Evolutionary conservation across 805 yeast species (phyloP), one percentile per base, ranked within the genome.

Genomic region (Candida glaebosa): DNA sequence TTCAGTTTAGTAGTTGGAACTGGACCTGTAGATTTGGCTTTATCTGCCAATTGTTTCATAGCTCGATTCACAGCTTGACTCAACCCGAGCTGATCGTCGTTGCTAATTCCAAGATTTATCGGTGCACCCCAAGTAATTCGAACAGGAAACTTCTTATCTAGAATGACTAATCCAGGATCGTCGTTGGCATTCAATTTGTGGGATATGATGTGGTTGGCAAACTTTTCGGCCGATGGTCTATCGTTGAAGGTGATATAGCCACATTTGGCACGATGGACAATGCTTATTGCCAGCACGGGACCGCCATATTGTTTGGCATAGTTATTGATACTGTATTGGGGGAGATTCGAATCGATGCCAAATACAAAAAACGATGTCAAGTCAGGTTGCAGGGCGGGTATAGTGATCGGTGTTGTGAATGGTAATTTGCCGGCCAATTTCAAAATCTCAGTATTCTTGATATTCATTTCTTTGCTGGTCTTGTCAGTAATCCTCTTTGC

Each of bases 361-460:
- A 82, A 86, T 15, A 89, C 54, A 56, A 89, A 88, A 40, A 88
- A 75, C 0, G 89, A 74, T 39, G 69, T 73, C n/a, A 77, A 53
- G 0, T 59, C 51, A 3, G 54, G 44, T 39, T 74, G 73, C 25
- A 61, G 61, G 0, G 82, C 67, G 0, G 67, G 60, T 2, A 45
- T 18, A 4, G 41, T 50, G 7, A 82, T 55, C n/a, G 74, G 69
- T 1, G 85, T 87, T 32, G 78, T 78, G 43, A 85, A 72, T 0
- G 96, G 95, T n/a, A 88, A 63, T 48, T 75, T 76, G 18, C 79
- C 61, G 25, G 82, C 63, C 0, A 81, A 50, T 52, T 74, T 77
- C 6, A 77, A 55, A 1, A 83, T 63, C 32, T 81, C 86, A 1
- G 61, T 60, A 7, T 58, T 55, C n/a, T 58, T 46, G 42, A 50